A percentile compares a stretch with the other conserved stretches of the same genome.
Conservation (phyloP, 129 eudicot genomes). For the Lactuca saligna region DNA sequence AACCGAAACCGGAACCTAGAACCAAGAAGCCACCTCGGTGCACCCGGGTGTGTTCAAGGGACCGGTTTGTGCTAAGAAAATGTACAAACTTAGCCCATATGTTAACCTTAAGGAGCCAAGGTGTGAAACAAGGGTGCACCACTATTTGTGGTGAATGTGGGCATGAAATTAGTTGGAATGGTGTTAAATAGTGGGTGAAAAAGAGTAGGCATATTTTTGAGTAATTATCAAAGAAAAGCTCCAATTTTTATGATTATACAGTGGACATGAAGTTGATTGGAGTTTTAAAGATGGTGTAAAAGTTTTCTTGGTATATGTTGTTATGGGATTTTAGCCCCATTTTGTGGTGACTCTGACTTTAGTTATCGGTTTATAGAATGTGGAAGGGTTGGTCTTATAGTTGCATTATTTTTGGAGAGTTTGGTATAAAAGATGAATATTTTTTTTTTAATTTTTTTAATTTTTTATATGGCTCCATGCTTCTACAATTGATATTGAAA, state of each 20-base stretch:
- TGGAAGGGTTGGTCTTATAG: conserved; percentile 24
- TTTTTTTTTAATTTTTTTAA: background rate
- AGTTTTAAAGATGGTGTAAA: conserved; percentile 6
- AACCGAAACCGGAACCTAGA: conserved; percentile 21
- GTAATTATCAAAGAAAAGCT: conserved; percentile 5
- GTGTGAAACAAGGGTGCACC: conserved; percentile 66
- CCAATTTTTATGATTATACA: conserved; percentile 18
- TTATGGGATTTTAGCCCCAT: conserved; percentile 3
- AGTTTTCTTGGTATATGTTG: conserved; percentile 6
- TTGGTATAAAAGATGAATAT: conserved; percentile 6
- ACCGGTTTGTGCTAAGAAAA: conserved; percentile 40
- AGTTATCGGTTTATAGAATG: conserved; percentile 4
- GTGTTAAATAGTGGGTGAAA: conserved; percentile 32
- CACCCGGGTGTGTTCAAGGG: conserved; percentile 39
- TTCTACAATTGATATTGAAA: conserved; percentile 10
- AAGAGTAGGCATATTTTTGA: background rate
- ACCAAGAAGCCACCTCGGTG: conserved; percentile 27
- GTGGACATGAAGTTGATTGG: conserved; percentile 6
- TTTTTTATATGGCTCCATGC: background rate
- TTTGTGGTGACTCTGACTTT: conserved; percentile 15
- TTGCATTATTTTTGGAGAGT: conserved; percentile 20
- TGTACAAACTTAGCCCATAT: conserved; percentile 77
- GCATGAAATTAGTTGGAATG: conserved; percentile 64
- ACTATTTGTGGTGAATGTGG: conserved; percentile 96
- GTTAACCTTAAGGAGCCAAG: conserved; percentile 73